Conservation (phyloP, 768 basidiomycete genomes). For the Kwoniella pini region DNA sequence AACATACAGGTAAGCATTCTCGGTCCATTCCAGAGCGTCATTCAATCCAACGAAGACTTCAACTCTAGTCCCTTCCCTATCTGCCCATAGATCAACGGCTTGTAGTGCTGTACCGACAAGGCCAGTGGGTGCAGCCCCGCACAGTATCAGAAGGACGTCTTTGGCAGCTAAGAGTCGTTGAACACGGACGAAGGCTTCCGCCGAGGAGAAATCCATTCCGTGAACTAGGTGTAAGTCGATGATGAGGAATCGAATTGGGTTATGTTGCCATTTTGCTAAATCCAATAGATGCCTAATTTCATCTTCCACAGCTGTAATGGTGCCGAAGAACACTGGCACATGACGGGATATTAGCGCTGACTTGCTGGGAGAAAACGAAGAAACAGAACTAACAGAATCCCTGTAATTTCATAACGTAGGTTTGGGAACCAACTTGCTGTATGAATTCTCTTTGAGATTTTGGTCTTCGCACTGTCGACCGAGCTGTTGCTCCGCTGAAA, state of each 20-base stretch:
- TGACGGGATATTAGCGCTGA: too few species aligned
- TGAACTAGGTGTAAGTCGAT: constrained; percentile 81
- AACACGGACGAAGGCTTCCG: constrained; percentile 90
- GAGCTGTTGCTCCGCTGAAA: constrained; percentile 76
- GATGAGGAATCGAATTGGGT: constrained; percentile 85
- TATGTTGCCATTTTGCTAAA: constrained; percentile 67
- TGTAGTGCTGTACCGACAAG: constrained; percentile 70
- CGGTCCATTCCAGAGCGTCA: constrained; percentile 96
- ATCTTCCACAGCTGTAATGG: constrained; percentile 85
- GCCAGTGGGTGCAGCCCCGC: constrained; percentile 66
- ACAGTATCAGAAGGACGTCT: constrained; percentile 82
- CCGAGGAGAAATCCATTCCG: constrained; percentile 91
- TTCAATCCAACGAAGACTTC: constrained; percentile 79
- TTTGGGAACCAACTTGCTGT: constrained; percentile 88
- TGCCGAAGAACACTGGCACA: constrained; percentile 63
- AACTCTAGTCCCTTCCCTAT: constrained; percentile 66
- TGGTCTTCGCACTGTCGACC: constrained; percentile 89
- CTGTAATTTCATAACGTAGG: constrained; percentile 82
- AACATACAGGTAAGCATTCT: constrained; percentile 83
- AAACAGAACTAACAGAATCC: constrained; percentile 60
- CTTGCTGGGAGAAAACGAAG: too few species aligned
- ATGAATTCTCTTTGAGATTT: constrained; percentile 84
- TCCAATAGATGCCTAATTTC: constrained; percentile 75
- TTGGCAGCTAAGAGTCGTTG: constrained; percentile 76
- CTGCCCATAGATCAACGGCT: constrained; percentile 72